Evolutionary conservation across 176 grass and related monocot genomes (phyloP).

Genomic region (Urochloa ruziziensis): DNA sequence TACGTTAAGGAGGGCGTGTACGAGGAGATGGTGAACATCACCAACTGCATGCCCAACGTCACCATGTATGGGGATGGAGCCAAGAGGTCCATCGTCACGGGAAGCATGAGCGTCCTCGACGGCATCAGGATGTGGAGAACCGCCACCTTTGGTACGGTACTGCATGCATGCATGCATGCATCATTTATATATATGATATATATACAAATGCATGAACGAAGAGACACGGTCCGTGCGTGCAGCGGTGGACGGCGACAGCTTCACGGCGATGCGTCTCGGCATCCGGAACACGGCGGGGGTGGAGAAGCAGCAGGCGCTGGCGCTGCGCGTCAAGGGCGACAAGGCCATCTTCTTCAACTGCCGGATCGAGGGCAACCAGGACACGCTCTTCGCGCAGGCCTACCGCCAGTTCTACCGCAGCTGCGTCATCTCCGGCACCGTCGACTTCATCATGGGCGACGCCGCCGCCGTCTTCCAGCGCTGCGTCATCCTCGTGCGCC

Average conservation of each 20-base stretch:
- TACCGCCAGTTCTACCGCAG: conserved; percentile 88
- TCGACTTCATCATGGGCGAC: conserved; percentile 93
- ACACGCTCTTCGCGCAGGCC: conserved; percentile 81
- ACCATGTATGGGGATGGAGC: conserved; percentile 82
- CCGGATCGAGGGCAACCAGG: conserved; percentile 84
- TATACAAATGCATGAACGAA: no score
- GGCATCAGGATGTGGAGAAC: conserved; percentile 67
- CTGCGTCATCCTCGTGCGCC: conserved; percentile 64
- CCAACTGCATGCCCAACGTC: conserved; percentile 48
- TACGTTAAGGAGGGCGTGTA: conserved; percentile 90
- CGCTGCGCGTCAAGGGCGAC: conserved; percentile 74
- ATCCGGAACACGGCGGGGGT: conserved; percentile 82
- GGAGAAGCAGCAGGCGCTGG: conserved; percentile 66
- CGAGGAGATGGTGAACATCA: conserved; percentile 69
- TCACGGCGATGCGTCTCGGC: conserved; percentile 59
- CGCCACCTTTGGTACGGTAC: conserved; percentile 62
- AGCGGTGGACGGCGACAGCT: conserved; percentile 67
- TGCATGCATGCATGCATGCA: no score
- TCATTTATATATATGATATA: no score
- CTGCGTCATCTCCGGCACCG: conserved; percentile 79
- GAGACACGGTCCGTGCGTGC: no score
- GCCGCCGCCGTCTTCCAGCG: conserved; percentile 82
- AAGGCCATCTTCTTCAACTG: conserved; percentile 74
- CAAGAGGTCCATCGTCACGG: conserved; percentile 67
- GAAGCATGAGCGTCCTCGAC: conserved; percentile 69